Conservation (phyloP, 495 filamentous ascomycete genomes). For the Geoglossum glabrum region DNA sequence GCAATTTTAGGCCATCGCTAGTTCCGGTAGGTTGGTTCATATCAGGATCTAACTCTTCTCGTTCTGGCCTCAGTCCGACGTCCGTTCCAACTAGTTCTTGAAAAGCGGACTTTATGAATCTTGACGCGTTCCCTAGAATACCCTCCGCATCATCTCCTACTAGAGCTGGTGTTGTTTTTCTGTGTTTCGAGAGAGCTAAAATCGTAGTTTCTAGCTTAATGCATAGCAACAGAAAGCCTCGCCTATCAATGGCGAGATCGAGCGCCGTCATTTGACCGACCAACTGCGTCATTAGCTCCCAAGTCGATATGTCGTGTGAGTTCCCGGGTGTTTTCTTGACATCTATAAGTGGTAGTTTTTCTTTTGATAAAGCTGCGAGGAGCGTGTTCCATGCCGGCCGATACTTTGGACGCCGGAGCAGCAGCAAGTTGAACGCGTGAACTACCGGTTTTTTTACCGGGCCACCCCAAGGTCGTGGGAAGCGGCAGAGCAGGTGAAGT, state of each 20-base stretch:
- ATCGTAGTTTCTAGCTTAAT: not conserved
- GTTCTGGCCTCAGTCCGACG: not conserved
- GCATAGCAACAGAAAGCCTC: slow-evolving; percentile 2
- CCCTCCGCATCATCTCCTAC: not conserved
- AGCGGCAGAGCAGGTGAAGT: slow-evolving; percentile 22
- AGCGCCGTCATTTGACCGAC: not conserved
- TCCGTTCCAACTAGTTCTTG: not conserved
- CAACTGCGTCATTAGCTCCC: slow-evolving; percentile 2
- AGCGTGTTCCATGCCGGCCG: slow-evolving; percentile 22
- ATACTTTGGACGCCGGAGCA: slow-evolving; percentile 14
- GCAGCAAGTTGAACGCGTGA: slow-evolving; percentile 26
- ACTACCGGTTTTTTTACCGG: slow-evolving; percentile 15
- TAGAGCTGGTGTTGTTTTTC: not conserved
- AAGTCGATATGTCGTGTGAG: not conserved
- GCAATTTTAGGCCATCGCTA: not conserved
- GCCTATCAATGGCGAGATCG: not conserved
- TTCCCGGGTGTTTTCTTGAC: not conserved
- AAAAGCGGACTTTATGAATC: not conserved
- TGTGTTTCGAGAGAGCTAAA: not conserved
- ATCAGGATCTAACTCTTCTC: not conserved
- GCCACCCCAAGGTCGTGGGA: not conserved
- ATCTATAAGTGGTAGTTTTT: not conserved
- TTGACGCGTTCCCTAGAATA: not conserved
- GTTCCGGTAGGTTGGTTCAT: not conserved
- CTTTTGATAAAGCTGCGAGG: slow-evolving; percentile 1